Base-by-base conservation (phyloP, 1,139 yeast genomes). In the Zygosaccharomyces sapae region DNA sequence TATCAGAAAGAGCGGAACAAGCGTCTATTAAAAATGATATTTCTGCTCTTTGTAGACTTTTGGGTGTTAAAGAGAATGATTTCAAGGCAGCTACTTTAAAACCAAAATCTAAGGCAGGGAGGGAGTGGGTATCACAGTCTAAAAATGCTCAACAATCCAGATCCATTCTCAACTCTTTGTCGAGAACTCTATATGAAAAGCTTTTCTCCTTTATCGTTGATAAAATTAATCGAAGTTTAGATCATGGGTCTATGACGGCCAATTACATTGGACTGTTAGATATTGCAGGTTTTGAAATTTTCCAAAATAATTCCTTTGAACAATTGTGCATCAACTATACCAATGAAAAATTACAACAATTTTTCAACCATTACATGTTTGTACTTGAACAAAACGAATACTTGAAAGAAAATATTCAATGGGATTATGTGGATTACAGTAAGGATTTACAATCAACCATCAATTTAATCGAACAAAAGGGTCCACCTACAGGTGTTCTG, bases 381-480 rank as follows among this genome's bases (percentile, higher is more conserved):
- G 95, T 90, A 10, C 74, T 94, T 37, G 99, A 94, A 66, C 99
- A 94, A 69, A 90, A 90, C 62, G 98, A 94, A 68, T 94, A 94
- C 61, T 71, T 90, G 52, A 79, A 89, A 48, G 98, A 94, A 69
- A 87, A 89, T 55, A 92, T 94, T 48, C 89, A 87, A 55, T 94
- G 99, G 99, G 85, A 89, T 57, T 94, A 86, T 56, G 85, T 90
- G 43, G 98, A 94, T 66, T 94, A 89, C 68, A 98, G 98, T n/a
- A 87, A 84, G 54, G 97, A 94, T 65, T 72, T 92, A 47, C 96
- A 92, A 65, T 95, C 95, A 22, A 92, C 98, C 0, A 92, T 94
- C 43, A 95, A 90, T 58, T 73, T 94, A 49, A 89, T 94, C 48
- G 98, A 92, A 67, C 80, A 78, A 58, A 66, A 75, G 27, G 68